Percentiles rank a stretch among this genome's conserved stretches.
Evolutionary conservation across 805 yeast genomes (phyloP).

Genomic region (Wickerhamiella alocasiicola): DNA sequence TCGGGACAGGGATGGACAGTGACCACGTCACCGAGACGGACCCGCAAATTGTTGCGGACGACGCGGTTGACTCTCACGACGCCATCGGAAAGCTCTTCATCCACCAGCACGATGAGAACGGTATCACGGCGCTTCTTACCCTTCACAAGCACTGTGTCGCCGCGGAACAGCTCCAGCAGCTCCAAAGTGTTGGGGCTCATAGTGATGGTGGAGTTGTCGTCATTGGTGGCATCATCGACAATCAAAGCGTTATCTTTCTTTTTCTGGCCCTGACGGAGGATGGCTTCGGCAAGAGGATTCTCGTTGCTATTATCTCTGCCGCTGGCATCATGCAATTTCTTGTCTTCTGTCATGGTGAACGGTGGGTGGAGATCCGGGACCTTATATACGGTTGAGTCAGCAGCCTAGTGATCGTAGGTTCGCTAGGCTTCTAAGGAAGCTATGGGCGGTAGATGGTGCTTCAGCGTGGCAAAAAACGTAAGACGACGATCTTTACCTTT

Average conservation of each 20-base stretch:
- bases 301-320: constrained; percentile 27
- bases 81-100: constrained; percentile 94
- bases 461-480: too few species aligned
- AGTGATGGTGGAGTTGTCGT: constrained; percentile 89
- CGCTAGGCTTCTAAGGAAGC: too few species aligned
- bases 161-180: constrained; percentile 83
- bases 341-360: constrained; percentile 11
- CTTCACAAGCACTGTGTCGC: constrained; percentile 93
- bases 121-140: constrained; percentile 98
- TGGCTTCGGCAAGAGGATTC: constrained; percentile 88
- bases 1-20: constrained; percentile 94
- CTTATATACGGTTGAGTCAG: too few species aligned
- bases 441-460: too few species aligned
- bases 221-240: constrained; percentile 94
- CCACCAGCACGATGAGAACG: constrained; percentile 86
- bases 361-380: too few species aligned
- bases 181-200: constrained; percentile 95
- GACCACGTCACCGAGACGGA: constrained; percentile 85
- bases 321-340: constrained; percentile 12
- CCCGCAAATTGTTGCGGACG: constrained; percentile 88
- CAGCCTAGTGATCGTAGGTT: too few species aligned
- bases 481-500: too few species aligned
- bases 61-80: constrained; percentile 89
- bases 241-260: constrained; percentile 77
- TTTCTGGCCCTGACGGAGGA: constrained; percentile 92